Evolutionary conservation across 495 filamentous ascomycete genomes (phyloP), one percentile per base, ranked within the genome.

Genomic region (Hyaloscypha bicolor): DNA sequence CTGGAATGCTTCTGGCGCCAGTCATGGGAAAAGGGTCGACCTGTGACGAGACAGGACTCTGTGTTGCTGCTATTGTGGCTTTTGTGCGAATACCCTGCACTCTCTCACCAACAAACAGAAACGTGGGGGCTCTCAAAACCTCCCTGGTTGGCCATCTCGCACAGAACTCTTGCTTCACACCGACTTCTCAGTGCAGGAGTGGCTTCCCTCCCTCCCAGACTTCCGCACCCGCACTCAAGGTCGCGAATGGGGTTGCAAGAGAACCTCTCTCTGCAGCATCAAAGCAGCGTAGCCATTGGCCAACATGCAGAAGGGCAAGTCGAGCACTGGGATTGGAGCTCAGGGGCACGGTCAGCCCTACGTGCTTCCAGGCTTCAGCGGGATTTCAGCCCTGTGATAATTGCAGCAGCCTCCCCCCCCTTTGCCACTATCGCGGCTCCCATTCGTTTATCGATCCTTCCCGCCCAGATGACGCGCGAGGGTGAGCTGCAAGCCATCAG

Each of bases 351-450:
- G 51, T 53, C 53, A 56, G 53, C 53, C 53, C 53, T 56, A 56
- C 21, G 5, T 56, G 53, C n/a, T 56, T 56, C 16, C 21, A 32
- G 53, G 22, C 53, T 56, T 32, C 21, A 32, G 22, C 53, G 53
- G 53, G 53, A 56, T 56, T 6, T 56, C 53, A 56, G 53, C 53
- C 53, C 53, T 56, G 53, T 56, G 53, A 56, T 32, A 29, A 32
- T 25, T 56, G 53, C 16, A 19, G 11, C 42, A 48, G 42, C 42
- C 4, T 1, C 16, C 16, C 16, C 42, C 9, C 42, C 16, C 3
- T 37, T 37, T 37, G 35, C 35, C 35, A 37, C 35, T 48, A 48
- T 48, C 11, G 42, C 42, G 16, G 11, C 4, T 19, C 11, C 42
- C 42, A 48, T 48, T 48, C 42, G 42, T 48, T 48, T 48, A 48